Evolutionary conservation across 202 grass and related monocot genomes (phyloP).

Genomic region (Setaria italica): DNA sequence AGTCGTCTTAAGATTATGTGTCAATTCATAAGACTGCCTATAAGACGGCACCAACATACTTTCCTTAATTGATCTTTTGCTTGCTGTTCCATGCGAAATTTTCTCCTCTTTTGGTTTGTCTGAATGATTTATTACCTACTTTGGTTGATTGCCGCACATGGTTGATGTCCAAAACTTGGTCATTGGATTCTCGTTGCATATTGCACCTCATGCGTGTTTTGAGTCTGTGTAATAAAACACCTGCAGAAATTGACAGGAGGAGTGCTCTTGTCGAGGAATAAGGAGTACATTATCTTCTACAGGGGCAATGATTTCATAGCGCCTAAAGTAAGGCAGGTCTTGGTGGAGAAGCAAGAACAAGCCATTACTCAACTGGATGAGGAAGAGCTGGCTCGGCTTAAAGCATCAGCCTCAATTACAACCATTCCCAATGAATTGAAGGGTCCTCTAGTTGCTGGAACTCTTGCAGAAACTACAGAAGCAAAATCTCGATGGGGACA

Average conservation of each 20-base stretch:
- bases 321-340: constrained; percentile 73
- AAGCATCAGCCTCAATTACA: constrained; percentile 62
- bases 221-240: constrained; percentile 46
- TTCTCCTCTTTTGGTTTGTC: not conserved
- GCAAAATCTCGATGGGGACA: constrained; percentile 76
- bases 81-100: constrained; percentile 13
- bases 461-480: constrained; percentile 84
- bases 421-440: constrained; percentile 46
- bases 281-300: constrained; percentile 90
- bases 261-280: constrained; percentile 89
- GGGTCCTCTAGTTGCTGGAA: constrained; percentile 74
- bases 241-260: constrained; percentile 97
- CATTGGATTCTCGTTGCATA: constrained; percentile 12
- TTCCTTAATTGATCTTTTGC: not conserved
- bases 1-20: too few relatives aligned
- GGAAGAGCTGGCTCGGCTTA: constrained; percentile 82
- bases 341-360: constrained; percentile 75
- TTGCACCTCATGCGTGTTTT: constrained; percentile 32
- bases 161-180: constrained; percentile 32
- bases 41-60: too few relatives aligned
- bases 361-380: constrained; percentile 65
- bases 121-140: constrained; percentile 23
- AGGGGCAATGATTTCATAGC: constrained; percentile 92
- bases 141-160: constrained; percentile 19
- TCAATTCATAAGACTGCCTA: too few relatives aligned